Evolutionary conservation across 2,329 filamentous ascomycete species (phyloP), one percentile per base, ranked within the genome.

Genomic region (Penicillium sclerotiorum): DNA sequence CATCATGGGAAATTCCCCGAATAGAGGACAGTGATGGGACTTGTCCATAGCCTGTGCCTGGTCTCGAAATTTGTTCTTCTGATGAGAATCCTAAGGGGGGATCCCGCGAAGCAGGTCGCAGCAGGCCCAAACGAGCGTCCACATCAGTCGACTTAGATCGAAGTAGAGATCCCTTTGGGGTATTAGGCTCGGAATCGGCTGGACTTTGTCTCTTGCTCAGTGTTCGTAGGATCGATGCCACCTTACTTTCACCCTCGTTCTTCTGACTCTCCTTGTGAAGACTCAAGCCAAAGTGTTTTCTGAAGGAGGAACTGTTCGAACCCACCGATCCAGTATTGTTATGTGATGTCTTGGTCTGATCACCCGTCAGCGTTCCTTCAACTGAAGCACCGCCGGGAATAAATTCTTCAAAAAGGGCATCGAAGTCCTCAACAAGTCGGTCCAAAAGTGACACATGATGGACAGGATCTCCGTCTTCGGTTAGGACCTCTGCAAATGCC

Each of bases 401-500:
- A 18, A 71, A 72, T 39, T 89, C 85, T 45, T 91, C 88, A 61
- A 96, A 96, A n/a, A 96, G 85, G 23, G 85, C 83, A 48, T 95
- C 90, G 55, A 89, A 90, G 64, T 96, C 92, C 56, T 95, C 89
- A 0, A 96, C 90, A 18, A 96, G 80, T 17, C 90, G 85, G 71
- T 96, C 92, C 38, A 96, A 78, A 12, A 96, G 76, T 47, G 93
- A 94, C 59, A 96, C 92, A 66, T 93, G 94, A 55, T 91, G 83
- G 51, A 89, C 85, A 1, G 91, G 85, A 53, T 86, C 84, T 6
- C 86, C 88, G 50, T 91, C 87, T 4, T 85, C 82, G 2, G 94
- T 88, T 6, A 97, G 76, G 43, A 96, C 79, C 66, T 96, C 91
- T 0, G 91, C 87, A 74, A 97, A 96, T 1, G 90, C 89, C 37